These are phyloP conservation scores for Cinnamomum chago DNA, from an alignment of 164 flowering plant species.

Conservation along the genomic window DNA sequence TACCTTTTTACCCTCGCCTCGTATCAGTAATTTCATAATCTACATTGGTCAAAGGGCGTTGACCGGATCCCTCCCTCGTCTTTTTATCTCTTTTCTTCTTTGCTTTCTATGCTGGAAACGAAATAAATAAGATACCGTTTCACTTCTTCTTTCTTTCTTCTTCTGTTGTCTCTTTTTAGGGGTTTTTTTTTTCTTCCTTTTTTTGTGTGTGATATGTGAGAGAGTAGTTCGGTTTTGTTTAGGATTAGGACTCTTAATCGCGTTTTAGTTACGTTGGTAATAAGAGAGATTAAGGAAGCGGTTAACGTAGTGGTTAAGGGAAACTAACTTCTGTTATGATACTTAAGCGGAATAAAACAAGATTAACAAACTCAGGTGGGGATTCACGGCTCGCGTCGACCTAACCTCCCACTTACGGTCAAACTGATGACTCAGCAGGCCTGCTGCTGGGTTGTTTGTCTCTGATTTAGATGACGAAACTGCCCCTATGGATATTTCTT, in stretches of 20 bases:
- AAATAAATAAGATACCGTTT: no score
- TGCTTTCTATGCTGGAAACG: not conserved
- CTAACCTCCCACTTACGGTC: constrained; percentile 4
- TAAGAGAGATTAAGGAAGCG: not conserved
- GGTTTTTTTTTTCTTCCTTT: no score
- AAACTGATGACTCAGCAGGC: not conserved
- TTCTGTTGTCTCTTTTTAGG: not conserved
- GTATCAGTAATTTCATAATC: not conserved
- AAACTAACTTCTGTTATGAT: constrained; percentile 11
- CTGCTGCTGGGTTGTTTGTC: not conserved
- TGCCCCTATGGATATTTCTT: not conserved
- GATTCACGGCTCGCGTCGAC: constrained; percentile 7
- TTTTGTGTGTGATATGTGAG: no score
- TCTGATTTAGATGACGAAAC: not conserved
- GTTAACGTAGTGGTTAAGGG: not conserved
- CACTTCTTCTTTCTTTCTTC: no score
- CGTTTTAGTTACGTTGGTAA: not conserved
- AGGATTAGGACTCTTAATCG: no score
- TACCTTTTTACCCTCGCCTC: not conserved
- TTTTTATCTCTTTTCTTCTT: not conserved
- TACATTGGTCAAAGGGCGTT: constrained; percentile 8
- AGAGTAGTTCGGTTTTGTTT: no score
- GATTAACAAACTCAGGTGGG: constrained; percentile 7
- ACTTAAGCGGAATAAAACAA: not conserved
- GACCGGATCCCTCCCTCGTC: constrained; percentile 10